Conservation (phyloP, 352 stramenopile species). For the Blastocystis sp. region DNA sequence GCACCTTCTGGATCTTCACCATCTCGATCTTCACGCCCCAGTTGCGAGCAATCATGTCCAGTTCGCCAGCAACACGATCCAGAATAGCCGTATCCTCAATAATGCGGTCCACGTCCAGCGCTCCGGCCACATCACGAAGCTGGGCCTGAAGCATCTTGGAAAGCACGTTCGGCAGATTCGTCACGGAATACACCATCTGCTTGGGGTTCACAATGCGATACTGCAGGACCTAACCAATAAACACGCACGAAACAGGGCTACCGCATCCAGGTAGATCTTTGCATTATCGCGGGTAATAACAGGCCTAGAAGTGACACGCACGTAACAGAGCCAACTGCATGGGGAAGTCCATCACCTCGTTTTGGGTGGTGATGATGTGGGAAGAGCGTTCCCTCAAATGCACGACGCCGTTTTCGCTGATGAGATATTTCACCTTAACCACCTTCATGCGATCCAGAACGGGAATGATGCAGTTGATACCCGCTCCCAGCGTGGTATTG, state of each 20-base stretch:
- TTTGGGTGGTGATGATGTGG: conserved; percentile 72
- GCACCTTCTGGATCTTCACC: conserved; percentile 74
- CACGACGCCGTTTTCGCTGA: conserved; percentile 47
- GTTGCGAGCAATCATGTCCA: conserved; percentile 70
- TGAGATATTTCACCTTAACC: conserved; percentile 2
- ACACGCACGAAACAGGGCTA: neutral
- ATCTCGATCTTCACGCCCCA: conserved; percentile 74
- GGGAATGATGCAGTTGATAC: conserved; percentile 72
- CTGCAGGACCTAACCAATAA: conserved; percentile 70
- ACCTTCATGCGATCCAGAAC: conserved; percentile 71
- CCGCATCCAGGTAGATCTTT: conserved; percentile 72
- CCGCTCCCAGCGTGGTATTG: conserved; percentile 66
- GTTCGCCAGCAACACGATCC: conserved; percentile 72
- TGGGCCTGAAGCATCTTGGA: conserved; percentile 73
- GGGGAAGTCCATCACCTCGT: conserved; percentile 74
- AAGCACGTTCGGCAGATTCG: conserved; percentile 73
- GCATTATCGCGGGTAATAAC: conserved; percentile 74
- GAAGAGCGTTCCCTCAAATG: conserved; percentile 43
- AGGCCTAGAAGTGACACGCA: conserved; percentile 33
- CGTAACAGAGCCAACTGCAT: conserved; percentile 65
- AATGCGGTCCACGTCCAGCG: conserved; percentile 73
- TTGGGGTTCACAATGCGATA: conserved; percentile 73
- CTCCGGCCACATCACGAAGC: conserved; percentile 73
- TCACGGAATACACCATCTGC: conserved; percentile 73
- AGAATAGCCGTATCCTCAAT: conserved; percentile 74